Percentiles rank a stretch among this genome's conserved stretches.
Conservation (phyloP, 306 rosid species). For the Datisca glomerata region DNA sequence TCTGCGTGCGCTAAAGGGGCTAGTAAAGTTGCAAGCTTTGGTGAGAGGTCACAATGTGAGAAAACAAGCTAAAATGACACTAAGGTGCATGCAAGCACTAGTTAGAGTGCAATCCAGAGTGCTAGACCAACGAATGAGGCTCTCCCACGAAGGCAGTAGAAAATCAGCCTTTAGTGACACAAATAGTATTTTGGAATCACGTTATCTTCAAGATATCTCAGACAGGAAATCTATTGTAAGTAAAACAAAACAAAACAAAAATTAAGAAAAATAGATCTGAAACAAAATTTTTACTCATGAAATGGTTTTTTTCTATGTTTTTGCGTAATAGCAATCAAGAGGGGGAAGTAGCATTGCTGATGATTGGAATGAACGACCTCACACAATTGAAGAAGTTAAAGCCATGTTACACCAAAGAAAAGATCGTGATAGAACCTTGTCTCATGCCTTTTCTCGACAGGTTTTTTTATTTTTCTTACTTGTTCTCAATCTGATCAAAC, state of each 20-base stretch:
- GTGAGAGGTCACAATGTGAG: slow-evolving; percentile 95
- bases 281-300: not conserved
- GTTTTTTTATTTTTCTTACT: slow-evolving; percentile 19
- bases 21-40: slow-evolving; percentile 90
- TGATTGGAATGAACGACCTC: slow-evolving; percentile 89
- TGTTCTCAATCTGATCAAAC: not conserved
- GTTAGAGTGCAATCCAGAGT: slow-evolving; percentile 84
- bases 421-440: slow-evolving; percentile 60
- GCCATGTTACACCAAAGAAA: slow-evolving; percentile 82
- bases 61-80: slow-evolving; percentile 92
- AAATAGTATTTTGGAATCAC: slow-evolving; percentile 48
- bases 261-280: no score
- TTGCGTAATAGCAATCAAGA: slow-evolving; percentile 38
- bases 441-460: slow-evolving; percentile 87
- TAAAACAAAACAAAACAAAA: not conserved
- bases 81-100: slow-evolving; percentile 85
- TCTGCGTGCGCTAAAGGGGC: slow-evolving; percentile 73
- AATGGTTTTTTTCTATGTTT: slow-evolving; percentile 8
- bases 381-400: slow-evolving; percentile 83
- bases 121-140: slow-evolving; percentile 69
- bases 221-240: slow-evolving; percentile 78
- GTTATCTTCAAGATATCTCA: slow-evolving; percentile 64
- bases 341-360: slow-evolving; percentile 78
- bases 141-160: slow-evolving; percentile 73
- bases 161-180: slow-evolving; percentile 80